Evolutionary conservation across 2,329 filamentous ascomycete genomes (phyloP), one percentile per base, ranked within the genome.

Genomic region (Pseudogymnoascus sp.): DNA sequence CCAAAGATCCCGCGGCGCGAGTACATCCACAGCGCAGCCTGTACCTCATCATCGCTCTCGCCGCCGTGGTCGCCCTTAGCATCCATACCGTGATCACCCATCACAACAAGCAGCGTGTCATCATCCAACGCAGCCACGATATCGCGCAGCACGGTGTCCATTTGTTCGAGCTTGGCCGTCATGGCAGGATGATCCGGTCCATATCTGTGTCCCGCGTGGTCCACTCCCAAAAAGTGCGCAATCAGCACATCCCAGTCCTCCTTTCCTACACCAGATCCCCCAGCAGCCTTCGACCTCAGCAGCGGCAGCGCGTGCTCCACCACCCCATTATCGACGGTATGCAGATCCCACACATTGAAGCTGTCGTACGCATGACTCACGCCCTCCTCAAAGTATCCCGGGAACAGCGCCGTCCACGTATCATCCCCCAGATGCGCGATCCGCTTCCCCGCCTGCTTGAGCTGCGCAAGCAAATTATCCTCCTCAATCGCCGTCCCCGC

Each of bases 31-130:
- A 99, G 76, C 1, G 95, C 92, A 63, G 95, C 92, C 75, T 99
- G 87, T 6, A 99, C 85, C 74, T 99, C 95, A 67, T 97, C 92
- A 69, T 97, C 91, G 33, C 93, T 97, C 78, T 99, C 95, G 63
- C 95, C 95, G n/a, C 95, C 95, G 72, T 99, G 95, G 69, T 99
- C 95, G 17, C 95, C 95, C 78, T 99, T 97, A 65, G 84, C 80
- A 75, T 99, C 95, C 95, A 99, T 99, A 10, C 95, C 95, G 73
- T 99, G 95, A 74, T 99, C 95, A n/a, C 95, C 95, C 91, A 99
- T 96, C 13, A 99, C 90, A 19, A 99, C 86, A 36, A 99, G 79
- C 21, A 99, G 79, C 0, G 95, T 99, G 63, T 91, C 79, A 62
- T 97, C 89, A 69, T 96, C 93, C 17, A 99, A 79, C 3, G 79